Percentiles rank a stretch among this genome's conserved stretches.
Conservation (phyloP, 495 filamentous ascomycete genomes). For the Xylaria telfairii region DNA sequence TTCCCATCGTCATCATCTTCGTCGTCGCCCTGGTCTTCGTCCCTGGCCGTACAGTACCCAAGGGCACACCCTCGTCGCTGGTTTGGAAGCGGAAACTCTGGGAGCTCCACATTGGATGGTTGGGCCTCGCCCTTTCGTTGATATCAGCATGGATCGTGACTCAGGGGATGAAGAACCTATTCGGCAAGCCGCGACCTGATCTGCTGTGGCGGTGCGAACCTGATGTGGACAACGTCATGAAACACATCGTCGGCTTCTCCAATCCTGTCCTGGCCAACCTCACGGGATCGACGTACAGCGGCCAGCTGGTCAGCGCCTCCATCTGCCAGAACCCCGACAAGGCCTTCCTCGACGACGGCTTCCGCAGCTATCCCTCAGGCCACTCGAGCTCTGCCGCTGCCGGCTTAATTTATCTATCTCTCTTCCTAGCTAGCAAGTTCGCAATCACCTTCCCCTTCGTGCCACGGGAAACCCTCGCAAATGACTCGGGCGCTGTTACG, state of each 20-base stretch:
- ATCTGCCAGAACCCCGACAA: slow-evolving; percentile 76
- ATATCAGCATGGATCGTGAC: slow-evolving; percentile 77
- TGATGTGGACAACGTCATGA: slow-evolving; percentile 47
- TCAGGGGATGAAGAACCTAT: slow-evolving; percentile 82
- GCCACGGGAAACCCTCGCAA: slow-evolving; percentile 45
- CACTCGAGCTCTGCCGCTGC: slow-evolving; percentile 70
- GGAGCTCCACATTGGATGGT: slow-evolving; percentile 82
- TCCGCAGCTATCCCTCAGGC: slow-evolving; percentile 83
- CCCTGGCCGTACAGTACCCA: slow-evolving; percentile 66
- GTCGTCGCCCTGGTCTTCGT: slow-evolving; percentile 74
- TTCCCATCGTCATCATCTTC: slow-evolving; percentile 70
- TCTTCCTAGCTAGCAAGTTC: slow-evolving; percentile 70
- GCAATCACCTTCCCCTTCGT: slow-evolving; percentile 65
- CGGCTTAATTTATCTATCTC: slow-evolving; percentile 77
- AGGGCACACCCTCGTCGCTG: slow-evolving; percentile 67
- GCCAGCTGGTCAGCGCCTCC: slow-evolving; percentile 64
- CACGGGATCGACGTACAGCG: slow-evolving; percentile 43
- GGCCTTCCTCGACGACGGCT: slow-evolving; percentile 77
- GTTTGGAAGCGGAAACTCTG: slow-evolving; percentile 77
- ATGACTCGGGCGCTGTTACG: slow-evolving; percentile 42
- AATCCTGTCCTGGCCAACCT: slow-evolving; percentile 41
- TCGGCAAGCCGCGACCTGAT: slow-evolving; percentile 86
- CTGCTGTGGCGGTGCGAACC: slow-evolving; percentile 74
- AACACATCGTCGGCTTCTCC: slow-evolving; percentile 53
- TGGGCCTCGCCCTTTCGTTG: slow-evolving; percentile 73